Percentiles rank a stretch among this genome's conserved stretches.
Conservation (phyloP, 768 basidiomycete species). For the Mycena metata region DNA sequence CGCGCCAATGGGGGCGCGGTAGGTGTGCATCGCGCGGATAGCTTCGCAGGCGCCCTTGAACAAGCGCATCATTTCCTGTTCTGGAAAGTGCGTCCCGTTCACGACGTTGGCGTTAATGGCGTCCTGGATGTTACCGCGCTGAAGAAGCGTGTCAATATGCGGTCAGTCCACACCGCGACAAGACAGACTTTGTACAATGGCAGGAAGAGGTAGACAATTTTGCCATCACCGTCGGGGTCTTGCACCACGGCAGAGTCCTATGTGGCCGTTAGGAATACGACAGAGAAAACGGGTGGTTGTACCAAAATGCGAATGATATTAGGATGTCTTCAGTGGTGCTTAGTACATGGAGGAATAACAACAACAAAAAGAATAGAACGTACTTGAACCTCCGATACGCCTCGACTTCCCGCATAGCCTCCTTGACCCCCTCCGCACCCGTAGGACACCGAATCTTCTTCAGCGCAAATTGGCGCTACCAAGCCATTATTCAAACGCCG, state of each 20-base stretch:
- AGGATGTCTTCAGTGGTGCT: constrained; percentile 73
- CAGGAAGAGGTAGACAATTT: constrained; percentile 96
- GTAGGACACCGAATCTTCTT: constrained; percentile 97
- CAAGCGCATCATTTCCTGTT: constrained; percentile 87
- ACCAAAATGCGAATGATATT: constrained; percentile 97
- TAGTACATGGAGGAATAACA: background rate
- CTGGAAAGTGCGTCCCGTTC: constrained; percentile 86
- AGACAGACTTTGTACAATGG: constrained; percentile 87
- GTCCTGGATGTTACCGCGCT: constrained; percentile 97
- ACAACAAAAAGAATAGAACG: constrained; percentile 45
- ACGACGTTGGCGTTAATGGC: constrained; percentile 89
- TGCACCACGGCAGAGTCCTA: constrained; percentile 96
- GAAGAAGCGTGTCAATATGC: constrained; percentile 25
- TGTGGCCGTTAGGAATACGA: constrained; percentile 33
- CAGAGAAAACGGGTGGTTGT: constrained; percentile 18
- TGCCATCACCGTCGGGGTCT: constrained; percentile 92
- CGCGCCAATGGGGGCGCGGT: constrained; percentile 68
- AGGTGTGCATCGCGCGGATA: constrained; percentile 94
- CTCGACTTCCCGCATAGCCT: constrained; percentile 91
- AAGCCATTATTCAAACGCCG: constrained; percentile 6
- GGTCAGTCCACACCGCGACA: background rate
- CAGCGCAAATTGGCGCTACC: constrained; percentile 89
- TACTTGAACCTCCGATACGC: constrained; percentile 96
- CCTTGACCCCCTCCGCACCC: constrained; percentile 88
- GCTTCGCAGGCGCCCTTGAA: constrained; percentile 97